Base-by-base conservation (phyloP, 202 grass and related monocot species). In the Eragrostis tef region DNA sequence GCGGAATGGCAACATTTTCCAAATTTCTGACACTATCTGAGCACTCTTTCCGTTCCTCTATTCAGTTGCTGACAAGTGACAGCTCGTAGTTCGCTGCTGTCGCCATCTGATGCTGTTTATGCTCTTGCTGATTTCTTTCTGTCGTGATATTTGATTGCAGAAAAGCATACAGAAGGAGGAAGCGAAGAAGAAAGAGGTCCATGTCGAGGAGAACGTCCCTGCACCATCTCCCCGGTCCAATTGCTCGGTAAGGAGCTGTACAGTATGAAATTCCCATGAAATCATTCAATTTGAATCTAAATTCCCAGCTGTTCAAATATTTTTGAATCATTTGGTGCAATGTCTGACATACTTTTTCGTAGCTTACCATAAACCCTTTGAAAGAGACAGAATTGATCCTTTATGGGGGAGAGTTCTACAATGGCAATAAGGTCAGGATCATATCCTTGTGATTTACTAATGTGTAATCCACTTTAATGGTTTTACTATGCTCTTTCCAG, bases 111-210 rank as follows among this genome's bases (percentile, higher is more conserved):
- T 43, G 3, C 64, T 27, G 29, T 22, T 51, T 78, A 63, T 80
- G 0, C 43, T 58, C 41, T 83, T 70, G 53, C 63, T 87, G 57
- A 84, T 21, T 43, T 67, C 19, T 13, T 16, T 15, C 48, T 1
- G 15, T 24, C 79, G 51, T 36, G 44, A 29, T 20, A 25, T 31
- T 64, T 24, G 39, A n/a, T 1, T 89, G 41, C 77, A 98, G 94
- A 94, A 78, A 78, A 93, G 62, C 52, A 98, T 98, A 59, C 90
- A 94, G 81, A 98, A 93, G 82, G 94, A 98, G 79, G 94, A 98
- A 72, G 94, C 94, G 0, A 98, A 98, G 82, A 98, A 98, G 92
- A 98, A 98, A 84, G 94, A 98, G 54, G 90, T 98, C 27, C 90
- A 98, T 63, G 79, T 94, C 5, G 94, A 98, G 8, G 94, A 98